Evolutionary conservation across 441 rosid species (phyloP), one percentile per base, ranked within the genome.

Genomic region (Omphalea diandra): DNA sequence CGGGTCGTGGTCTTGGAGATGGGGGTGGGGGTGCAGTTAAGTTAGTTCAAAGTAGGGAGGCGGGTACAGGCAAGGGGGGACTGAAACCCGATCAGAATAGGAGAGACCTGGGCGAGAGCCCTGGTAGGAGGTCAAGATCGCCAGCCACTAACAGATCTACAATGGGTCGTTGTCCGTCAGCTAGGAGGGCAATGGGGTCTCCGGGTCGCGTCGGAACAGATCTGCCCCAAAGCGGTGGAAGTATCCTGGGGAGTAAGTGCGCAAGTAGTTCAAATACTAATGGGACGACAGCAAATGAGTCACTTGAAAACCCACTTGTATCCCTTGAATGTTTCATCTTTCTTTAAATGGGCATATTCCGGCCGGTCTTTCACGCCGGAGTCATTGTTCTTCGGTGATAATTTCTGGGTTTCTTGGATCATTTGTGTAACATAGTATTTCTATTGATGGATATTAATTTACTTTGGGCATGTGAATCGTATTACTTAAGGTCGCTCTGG

Each of bases 241-340:
- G 68, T 38, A 70, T n/a, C 53, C 7, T 22, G 67, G 83, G 72
- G 68, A 75, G 67, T 14, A 76, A 46, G 59, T 59, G 80, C 78
- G 71, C 74, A 17, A 52, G 69, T 35, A 50, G 41, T 18, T 57
- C 49, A 32, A 18, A 43, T 18, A 35, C 55, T 18, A 59, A 65
- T 5, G 24, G 46, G 61, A 47, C 50, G 1, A 27, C 80, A 63
- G 40, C 82, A 22, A 82, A 77, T 5, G 97, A 92, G 72, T 81
- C 91, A 10, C 80, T 88, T 17, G 95, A 93, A 73, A 87, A 88
- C 73, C 95, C 95, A 56, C 90, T 81, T 18, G 97, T 93, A 9
- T 88, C 97, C 1, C 73, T 93, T 59, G 98, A 93, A 82, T 93
- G 98, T 67, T 93, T 93, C 79, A 93, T 93, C 63, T 93, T 93